Base-by-base conservation (phyloP, 371 early-diverging fungal genomes). In the Thermomucor indicae-seudaticae region DNA sequence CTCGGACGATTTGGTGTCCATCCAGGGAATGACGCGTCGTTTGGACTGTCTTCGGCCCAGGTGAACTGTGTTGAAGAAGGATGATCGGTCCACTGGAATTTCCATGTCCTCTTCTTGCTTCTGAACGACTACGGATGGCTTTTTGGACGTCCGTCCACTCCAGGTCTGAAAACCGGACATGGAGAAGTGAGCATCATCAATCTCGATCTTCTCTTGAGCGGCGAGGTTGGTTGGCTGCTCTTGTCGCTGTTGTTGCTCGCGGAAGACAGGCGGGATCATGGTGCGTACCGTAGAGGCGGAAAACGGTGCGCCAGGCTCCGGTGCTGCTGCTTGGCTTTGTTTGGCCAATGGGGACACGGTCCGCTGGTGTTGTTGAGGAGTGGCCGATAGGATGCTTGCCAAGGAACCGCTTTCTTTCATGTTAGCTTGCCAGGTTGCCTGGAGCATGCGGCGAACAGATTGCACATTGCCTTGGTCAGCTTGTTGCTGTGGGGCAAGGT, bases 251-350 rank as follows among this genome's bases (percentile, higher is more conserved):
- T 32, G 32, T 32, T 32, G 17, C 6, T 54, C 25, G 23, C 10
- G 14, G 34, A 55, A 58, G 12, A 59, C 54, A 43, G 51, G 50
- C 47, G 65, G 65, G 23, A 66, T 60, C 57, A 70, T 59, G 6
- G 70, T 65, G 3, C 57, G 57, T 34, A 56, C 64, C 20, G 66
- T 66, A 7, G 64, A 63, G 6, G 70, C 63, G n/a, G 66, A 65
- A 50, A 63, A 61, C 1, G 70, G 58, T 3, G 53, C 55, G 8
- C 55, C 58, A 11, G 58, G 57, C 2, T 27, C 49, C 2, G 45
- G 56, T 14, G n/a, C n/a, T n/a, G n/a, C n/a, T n/a, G n/a, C n/a
- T n/a, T n/a, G n/a, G n/a, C n/a, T n/a, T n/a, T n/a, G n/a, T n/a
- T n/a, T n/a, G n/a, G n/a, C n/a, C n/a, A n/a, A n/a, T n/a, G n/a